phyloP scores from a whole-genome alignment of 2,329 filamentous ascomycete genomes.

The Thielaviopsis musarum region DNA sequence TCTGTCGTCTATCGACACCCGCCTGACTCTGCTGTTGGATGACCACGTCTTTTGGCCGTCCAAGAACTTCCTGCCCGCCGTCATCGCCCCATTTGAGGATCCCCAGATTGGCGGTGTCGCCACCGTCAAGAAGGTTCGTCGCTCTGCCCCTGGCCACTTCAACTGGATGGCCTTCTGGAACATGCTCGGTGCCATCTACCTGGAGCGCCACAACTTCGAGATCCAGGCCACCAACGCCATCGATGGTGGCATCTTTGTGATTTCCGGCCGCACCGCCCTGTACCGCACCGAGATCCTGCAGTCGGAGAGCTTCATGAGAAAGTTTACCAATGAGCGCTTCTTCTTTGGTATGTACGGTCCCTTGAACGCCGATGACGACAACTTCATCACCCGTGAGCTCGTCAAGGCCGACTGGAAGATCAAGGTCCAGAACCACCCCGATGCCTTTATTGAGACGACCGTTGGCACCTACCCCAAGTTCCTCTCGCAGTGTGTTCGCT shows the following conservation, averaged over 20 bases:
- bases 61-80: slow-evolving; percentile 22
- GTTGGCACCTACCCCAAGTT: slow-evolving; percentile 35
- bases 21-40: slow-evolving; percentile 30
- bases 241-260: slow-evolving; percentile 41
- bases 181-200: slow-evolving; percentile 40
- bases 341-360: slow-evolving; percentile 27
- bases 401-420: slow-evolving; percentile 34
- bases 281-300: slow-evolving; percentile 34
- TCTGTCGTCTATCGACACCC: slow-evolving; percentile 21
- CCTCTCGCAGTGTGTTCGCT: slow-evolving; percentile 34
- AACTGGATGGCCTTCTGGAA: slow-evolving; percentile 27
- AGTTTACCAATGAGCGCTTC: slow-evolving; percentile 34
- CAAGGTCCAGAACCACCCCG: slow-evolving; percentile 33
- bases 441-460: slow-evolving; percentile 33
- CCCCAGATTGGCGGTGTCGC: slow-evolving; percentile 34
- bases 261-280: slow-evolving; percentile 38
- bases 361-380: slow-evolving; percentile 42
- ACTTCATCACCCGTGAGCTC: slow-evolving; percentile 39
- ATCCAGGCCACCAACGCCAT: slow-evolving; percentile 36
- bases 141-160: slow-evolving; percentile 19
- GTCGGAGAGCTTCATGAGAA: slow-evolving; percentile 23
- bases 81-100: slow-evolving; percentile 29
- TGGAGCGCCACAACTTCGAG: slow-evolving; percentile 46
- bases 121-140: slow-evolving; percentile 36
- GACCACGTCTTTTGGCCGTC: slow-evolving; percentile 36